Evolutionary conservation across 148 eudicot species (phyloP).

Genomic region (Selenicereus undatus): DNA sequence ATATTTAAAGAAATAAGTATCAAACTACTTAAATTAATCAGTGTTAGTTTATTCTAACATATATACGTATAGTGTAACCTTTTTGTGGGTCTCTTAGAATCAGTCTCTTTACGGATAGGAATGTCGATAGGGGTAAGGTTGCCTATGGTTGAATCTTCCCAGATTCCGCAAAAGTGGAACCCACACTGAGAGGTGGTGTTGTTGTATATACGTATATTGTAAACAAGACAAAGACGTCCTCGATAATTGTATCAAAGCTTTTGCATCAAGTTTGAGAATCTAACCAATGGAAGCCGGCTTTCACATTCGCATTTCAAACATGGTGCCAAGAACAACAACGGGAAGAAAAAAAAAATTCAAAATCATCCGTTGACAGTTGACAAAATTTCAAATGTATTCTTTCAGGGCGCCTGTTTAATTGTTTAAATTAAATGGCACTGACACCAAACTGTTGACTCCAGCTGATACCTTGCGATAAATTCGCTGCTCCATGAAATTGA

Average conservation of each 20-base stretch:
- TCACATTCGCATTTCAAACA: conserved; percentile 29
- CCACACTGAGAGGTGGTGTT: no score
- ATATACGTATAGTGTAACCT: no score
- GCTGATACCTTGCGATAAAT: conserved; percentile 24
- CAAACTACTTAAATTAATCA: no score
- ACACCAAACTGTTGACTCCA: conserved; percentile 30
- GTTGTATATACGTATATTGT: neutral
- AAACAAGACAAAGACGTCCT: neutral
- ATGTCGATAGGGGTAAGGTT: no score
- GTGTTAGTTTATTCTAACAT: no score
- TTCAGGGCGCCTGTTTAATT: neutral
- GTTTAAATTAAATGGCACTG: conserved; percentile 21
- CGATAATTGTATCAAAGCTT: neutral
- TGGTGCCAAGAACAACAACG: neutral
- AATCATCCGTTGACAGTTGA: neutral
- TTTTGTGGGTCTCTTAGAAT: no score
- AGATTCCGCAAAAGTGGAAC: no score
- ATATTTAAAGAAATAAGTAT: no score
- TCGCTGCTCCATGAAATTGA: conserved; percentile 22
- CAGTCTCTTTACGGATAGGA: no score
- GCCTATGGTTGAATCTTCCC: no score
- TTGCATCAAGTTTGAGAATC: neutral
- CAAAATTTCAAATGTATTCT: neutral
- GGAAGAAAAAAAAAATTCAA: neutral
- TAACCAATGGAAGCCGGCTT: neutral